These are phyloP conservation scores for Grigorovia humatica DNA, from an alignment of 805 yeast genomes.

Conservation along the genomic window DNA sequence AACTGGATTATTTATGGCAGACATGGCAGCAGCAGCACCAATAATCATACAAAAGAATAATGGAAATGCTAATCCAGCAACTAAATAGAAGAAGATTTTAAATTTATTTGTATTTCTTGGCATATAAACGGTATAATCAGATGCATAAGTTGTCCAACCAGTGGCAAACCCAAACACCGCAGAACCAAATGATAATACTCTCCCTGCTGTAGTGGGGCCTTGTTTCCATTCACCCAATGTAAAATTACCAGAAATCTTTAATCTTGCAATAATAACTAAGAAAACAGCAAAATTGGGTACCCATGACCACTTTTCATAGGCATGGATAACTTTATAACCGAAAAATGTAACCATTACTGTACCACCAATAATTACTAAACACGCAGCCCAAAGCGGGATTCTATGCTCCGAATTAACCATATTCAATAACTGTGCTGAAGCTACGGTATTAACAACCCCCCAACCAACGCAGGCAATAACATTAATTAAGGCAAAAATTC, in stretches of 20 bases:
- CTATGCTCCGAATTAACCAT: slow-evolving; percentile 48
- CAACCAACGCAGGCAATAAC: slow-evolving; percentile 85
- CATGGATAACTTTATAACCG: slow-evolving; percentile 75
- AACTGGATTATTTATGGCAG: slow-evolving; percentile 35
- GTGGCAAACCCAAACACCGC: slow-evolving; percentile 80
- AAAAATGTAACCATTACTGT: slow-evolving; percentile 69
- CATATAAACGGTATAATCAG: slow-evolving; percentile 87
- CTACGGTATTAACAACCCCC: slow-evolving; percentile 88
- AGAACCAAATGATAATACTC: slow-evolving; percentile 72
- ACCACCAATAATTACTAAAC: slow-evolving; percentile 55
- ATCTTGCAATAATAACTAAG: slow-evolving; percentile 67
- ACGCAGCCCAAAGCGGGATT: slow-evolving; percentile 86
- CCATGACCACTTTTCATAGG: slow-evolving; percentile 81
- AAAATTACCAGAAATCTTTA: slow-evolving; percentile 58
- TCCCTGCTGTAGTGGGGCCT: slow-evolving; percentile 65
- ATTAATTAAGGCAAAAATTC: slow-evolving; percentile 69
- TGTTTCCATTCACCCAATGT: slow-evolving; percentile 37
- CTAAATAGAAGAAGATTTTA: slow-evolving; percentile 54
- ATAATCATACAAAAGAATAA: slow-evolving; percentile 60
- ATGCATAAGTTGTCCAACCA: slow-evolving; percentile 92
- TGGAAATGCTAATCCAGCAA: slow-evolving; percentile 54
- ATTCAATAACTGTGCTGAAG: slow-evolving; percentile 73
- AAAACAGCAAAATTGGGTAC: slow-evolving; percentile 66
- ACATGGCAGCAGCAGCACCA: slow-evolving; percentile 80
- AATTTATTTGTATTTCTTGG: slow-evolving; percentile 48